Evolutionary conservation across 2,329 filamentous ascomycete genomes (phyloP), one percentile per base, ranked within the genome.

Genomic region (Conoideocrella luteorostrata): DNA sequence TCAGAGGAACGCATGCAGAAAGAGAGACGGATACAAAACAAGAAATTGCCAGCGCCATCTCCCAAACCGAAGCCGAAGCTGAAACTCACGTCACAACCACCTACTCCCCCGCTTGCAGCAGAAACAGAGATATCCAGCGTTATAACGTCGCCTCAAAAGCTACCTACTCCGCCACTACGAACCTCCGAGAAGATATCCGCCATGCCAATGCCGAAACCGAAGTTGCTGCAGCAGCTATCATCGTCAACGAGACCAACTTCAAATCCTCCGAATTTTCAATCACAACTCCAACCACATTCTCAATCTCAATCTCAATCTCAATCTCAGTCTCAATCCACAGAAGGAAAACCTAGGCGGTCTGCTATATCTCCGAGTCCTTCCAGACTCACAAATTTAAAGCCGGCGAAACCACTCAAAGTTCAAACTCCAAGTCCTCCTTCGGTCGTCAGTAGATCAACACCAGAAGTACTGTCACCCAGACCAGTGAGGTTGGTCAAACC

Each of bases 401-500:
- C 43, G 4, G 17, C 53, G 5, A 58, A 55, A 18, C 53, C 54
- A 21, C 51, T 43, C 23, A 49, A 41, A 7, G 39, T 38, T 3
- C 39, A 50, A 22, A 34, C 50, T 22, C 52, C 53, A 13, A 55
- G 51, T 10, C 48, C 52, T 9, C 47, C 53, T 17, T 47, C 48
- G n/a, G 41, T 47, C 9, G 28, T 52, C 7, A 50, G 41, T 26
- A 51, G 46, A 41, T 53, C 52, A 26, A 48, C 51, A 24, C 48
- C 57, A 0, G 57, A 57, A 38, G 51, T 60, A 5, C 34, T 60
- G n/a, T 62, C 60, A 3, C 59, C 59, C 4, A 61, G 62, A 38
- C 65, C 67, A 3, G 58, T 50, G 20, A 57, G 61, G 20, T 45
- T 58, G 7, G 45, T 54, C 9, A 62, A 57, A 30, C 57, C 65